Evolutionary conservation across 2,329 filamentous ascomycete species (phyloP), one percentile per base, ranked within the genome.

Genomic region (Onygenales sp.): DNA sequence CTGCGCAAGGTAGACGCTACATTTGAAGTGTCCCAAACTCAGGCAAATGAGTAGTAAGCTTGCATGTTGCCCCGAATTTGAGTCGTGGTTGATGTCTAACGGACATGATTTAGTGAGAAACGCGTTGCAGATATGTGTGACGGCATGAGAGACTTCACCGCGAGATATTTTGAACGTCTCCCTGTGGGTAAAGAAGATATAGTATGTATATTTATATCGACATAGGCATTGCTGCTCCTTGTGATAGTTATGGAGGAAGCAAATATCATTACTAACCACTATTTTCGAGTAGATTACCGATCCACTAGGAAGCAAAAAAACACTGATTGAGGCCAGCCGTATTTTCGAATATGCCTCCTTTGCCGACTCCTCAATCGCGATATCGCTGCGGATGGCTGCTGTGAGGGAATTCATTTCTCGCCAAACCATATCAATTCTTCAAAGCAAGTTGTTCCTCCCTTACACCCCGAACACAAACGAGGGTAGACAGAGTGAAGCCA

Each of bases 261-360:
- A 27, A 27, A 27, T 27, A 27, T 27, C 21, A 27, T 36, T 34
- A 27, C 14, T 48, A 31, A 48, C 37, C 13, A 8, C 11, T 3
- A 27, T 36, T 27, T 48, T 27, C 45, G 17, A 36, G 31, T 51
- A 44, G 49, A 21, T 43, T n/a, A 5, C 37, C 21, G 42, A n/a
- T 2, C 34, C 42, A 39, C 48, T 54, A 13, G 36, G 52, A 6
- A 43, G 11, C 27, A 32, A 51, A 14, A 9, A 33, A 8, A 21
- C 31, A 31, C 48, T 54, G 14, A 31, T 42, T 9, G 14, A 54
- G 44, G 52, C 42, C 34, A 51, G 52, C 36, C 6, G 21, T n/a
- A 51, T 54, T 14, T 54, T 54, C 37, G 10, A 51, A 8, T 54
- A 54, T 37, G 21, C 48, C 27, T 54, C 48, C 13, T 27, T 6